Percentiles rank a stretch among this genome's conserved stretches.
Conservation (phyloP, 495 filamentous ascomycete species). For the Hypoxylon subgilvum region DNA sequence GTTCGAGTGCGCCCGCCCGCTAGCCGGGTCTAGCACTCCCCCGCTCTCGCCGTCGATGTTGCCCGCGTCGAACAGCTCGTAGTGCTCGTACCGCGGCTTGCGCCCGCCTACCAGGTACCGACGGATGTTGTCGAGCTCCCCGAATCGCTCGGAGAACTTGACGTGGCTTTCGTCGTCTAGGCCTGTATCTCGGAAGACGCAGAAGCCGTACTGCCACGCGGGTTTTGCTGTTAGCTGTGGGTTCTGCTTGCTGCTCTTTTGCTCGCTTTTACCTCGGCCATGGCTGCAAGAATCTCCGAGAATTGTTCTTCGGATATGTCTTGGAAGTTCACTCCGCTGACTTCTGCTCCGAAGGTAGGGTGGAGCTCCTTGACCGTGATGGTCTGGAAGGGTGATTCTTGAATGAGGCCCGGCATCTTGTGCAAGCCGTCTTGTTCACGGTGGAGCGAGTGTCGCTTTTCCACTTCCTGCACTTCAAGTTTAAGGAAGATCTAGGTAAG, state of each 20-base stretch:
- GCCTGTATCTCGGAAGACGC: slow-evolving; percentile 60
- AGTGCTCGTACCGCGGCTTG: slow-evolving; percentile 54
- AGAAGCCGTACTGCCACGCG: slow-evolving; percentile 58
- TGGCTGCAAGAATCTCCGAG: slow-evolving; percentile 52
- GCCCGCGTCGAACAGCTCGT: slow-evolving; percentile 64
- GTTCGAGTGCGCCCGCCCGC: slow-evolving; percentile 48
- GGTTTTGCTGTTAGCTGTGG: background rate
- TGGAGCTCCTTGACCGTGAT: slow-evolving; percentile 54
- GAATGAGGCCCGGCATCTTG: slow-evolving; percentile 38
- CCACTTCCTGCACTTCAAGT: background rate
- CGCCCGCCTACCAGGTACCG: slow-evolving; percentile 57
- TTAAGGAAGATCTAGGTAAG: no score
- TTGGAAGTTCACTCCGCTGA: slow-evolving; percentile 58
- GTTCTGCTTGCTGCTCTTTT: background rate
- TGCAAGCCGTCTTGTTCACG: background rate
- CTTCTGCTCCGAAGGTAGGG: slow-evolving; percentile 62
- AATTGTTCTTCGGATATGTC: slow-evolving; percentile 54
- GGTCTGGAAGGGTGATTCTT: slow-evolving; percentile 42
- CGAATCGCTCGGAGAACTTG: slow-evolving; percentile 59
- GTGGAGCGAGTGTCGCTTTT: background rate
- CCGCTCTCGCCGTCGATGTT: slow-evolving; percentile 56
- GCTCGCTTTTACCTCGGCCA: slow-evolving; percentile 51
- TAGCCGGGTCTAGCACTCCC: slow-evolving; percentile 48
- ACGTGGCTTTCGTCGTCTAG: slow-evolving; percentile 62
- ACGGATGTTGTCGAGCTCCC: slow-evolving; percentile 64